Conservation (phyloP, 2,329 filamentous ascomycete genomes). For the Diplocarpon mali region DNA sequence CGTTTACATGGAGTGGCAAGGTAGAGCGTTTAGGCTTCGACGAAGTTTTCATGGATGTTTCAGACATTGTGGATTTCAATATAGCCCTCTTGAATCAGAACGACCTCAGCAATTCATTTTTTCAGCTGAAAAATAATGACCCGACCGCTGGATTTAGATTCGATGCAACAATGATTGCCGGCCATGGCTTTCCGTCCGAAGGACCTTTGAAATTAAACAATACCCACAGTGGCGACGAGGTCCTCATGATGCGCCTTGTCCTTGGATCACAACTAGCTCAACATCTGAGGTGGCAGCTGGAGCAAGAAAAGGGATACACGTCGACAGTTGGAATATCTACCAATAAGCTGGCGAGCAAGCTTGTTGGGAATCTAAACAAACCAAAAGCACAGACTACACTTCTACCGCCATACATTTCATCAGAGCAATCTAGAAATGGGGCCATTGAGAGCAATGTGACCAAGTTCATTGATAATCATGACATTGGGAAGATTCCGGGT, state of each 20-base stretch:
- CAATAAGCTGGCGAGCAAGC: conserved; percentile 76
- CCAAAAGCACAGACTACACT: conserved; percentile 80
- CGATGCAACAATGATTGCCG: conserved; percentile 57
- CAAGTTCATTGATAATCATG: conserved; percentile 63
- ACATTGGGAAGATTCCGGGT: conserved; percentile 72
- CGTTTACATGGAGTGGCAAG: conserved; percentile 65
- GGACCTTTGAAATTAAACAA: conserved; percentile 19
- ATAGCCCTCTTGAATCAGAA: conserved; percentile 55
- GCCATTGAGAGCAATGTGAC: conserved; percentile 39
- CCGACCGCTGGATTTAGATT: conserved; percentile 73
- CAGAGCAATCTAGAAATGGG: conserved; percentile 15
- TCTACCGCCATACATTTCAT: conserved; percentile 45
- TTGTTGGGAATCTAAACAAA: conserved; percentile 76
- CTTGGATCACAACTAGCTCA: conserved; percentile 74
- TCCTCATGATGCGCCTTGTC: conserved; percentile 42
- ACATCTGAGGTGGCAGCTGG: conserved; percentile 60
- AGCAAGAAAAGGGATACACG: conserved; percentile 71
- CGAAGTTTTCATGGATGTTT: conserved; percentile 66
- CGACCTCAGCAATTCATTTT: conserved; percentile 60
- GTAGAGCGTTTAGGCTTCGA: conserved; percentile 83
- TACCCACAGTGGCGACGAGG: conserved; percentile 7
- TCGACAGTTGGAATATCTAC: conserved; percentile 81
- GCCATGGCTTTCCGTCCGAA: conserved; percentile 32
- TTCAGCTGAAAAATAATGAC: conserved; percentile 61
- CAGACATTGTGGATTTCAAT: conserved; percentile 80